A percentile compares a stretch with the other conserved stretches of the same genome.
phyloP scores from a whole-genome alignment of 306 rosid species.

The Pterocarpus macrocarpus region DNA sequence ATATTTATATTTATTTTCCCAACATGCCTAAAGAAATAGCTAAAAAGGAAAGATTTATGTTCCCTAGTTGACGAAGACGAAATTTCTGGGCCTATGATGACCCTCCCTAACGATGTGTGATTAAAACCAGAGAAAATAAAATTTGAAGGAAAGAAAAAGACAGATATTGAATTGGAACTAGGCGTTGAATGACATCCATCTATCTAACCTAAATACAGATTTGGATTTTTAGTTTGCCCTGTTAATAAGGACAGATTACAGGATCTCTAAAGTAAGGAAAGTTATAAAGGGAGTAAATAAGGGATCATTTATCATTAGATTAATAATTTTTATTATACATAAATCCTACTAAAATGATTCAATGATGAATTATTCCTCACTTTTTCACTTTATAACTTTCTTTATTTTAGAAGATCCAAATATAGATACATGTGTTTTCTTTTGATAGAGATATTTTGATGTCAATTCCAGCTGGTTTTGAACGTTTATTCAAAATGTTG shows the following conservation, averaged over 20 bases:
- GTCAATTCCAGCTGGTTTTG: conserved; percentile 8
- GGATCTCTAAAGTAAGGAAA: background rate
- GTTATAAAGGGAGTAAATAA: too few species aligned
- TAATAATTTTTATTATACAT: too few species aligned
- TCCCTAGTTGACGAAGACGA: conserved; percentile 43
- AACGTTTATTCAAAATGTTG: background rate
- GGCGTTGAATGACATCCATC: background rate
- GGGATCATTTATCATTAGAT: too few species aligned
- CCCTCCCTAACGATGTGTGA: background rate
- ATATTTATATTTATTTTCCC: conserved; percentile 46
- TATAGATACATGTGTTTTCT: background rate
- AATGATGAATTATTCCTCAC: too few species aligned
- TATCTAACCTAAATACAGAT: background rate
- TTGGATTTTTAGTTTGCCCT: background rate
- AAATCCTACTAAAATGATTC: too few species aligned
- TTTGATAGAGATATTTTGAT: conserved; percentile 7
- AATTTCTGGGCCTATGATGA: conserved; percentile 19
- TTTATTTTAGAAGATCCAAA: too few species aligned
- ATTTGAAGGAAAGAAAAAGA: conserved; percentile 15
- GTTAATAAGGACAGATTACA: background rate
- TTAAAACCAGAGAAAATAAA: background rate
- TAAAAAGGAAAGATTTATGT: conserved; percentile 32
- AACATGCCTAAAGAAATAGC: conserved; percentile 9
- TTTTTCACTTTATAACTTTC: too few species aligned
- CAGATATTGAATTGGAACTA: background rate